Evolutionary conservation across 495 filamentous ascomycete species (phyloP).

Genomic region (Articulospora tetracladia): DNA sequence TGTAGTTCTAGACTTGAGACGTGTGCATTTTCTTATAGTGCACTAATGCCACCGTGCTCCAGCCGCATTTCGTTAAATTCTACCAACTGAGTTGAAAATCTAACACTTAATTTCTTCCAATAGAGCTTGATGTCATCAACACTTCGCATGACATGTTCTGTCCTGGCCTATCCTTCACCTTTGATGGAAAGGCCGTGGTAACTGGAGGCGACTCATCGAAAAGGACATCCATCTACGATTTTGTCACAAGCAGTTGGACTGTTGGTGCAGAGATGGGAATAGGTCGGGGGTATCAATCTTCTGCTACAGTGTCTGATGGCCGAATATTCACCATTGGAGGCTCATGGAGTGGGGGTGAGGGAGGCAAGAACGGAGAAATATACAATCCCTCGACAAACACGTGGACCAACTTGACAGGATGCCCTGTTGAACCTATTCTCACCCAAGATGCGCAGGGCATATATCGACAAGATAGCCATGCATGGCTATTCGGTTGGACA

Average conservation of each 20-base stretch:
- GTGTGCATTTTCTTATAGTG: too few relatives aligned
- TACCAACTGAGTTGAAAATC: background rate
- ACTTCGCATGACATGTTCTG: conserved; percentile 57
- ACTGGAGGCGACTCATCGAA: conserved; percentile 44
- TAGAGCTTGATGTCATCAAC: conserved; percentile 23
- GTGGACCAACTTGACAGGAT: conserved; percentile 29
- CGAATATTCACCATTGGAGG: conserved; percentile 59
- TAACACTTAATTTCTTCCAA: background rate
- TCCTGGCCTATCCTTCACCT: conserved; percentile 50
- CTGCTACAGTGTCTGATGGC: conserved; percentile 48
- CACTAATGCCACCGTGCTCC: too few relatives aligned
- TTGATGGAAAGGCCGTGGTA: conserved; percentile 47
- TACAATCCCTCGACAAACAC: conserved; percentile 36
- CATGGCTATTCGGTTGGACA: conserved; percentile 59
- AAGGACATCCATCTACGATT: conserved; percentile 45
- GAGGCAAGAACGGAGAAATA: conserved; percentile 52
- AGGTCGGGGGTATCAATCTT: conserved; percentile 54
- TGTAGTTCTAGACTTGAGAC: too few relatives aligned
- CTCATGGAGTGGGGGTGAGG: conserved; percentile 43
- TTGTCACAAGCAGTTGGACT: conserved; percentile 28
- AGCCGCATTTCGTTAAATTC: too few relatives aligned
- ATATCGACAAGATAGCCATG: conserved; percentile 52
- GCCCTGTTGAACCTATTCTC: conserved; percentile 41
- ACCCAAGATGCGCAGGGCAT: conserved; percentile 43
- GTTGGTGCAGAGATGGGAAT: conserved; percentile 38